phyloP scores from a whole-genome alignment of 345 rosid species.

The Lepidium aucheri region DNA sequence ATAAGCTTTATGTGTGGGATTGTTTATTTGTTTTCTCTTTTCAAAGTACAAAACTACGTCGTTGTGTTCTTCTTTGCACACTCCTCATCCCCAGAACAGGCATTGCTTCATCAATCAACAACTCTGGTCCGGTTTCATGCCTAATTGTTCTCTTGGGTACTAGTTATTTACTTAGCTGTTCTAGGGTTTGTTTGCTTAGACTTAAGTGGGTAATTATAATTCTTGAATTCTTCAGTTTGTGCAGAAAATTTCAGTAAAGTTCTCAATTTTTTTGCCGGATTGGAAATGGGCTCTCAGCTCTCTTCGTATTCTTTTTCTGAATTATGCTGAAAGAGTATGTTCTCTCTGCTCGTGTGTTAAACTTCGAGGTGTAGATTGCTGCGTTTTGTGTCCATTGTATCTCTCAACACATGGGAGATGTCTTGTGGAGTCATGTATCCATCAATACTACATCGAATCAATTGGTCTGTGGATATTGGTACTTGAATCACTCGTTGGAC shows the following conservation, averaged over 20 bases:
- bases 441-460: conserved; percentile 16
- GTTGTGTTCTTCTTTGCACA: neutral
- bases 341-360: neutral
- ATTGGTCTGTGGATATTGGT: conserved; percentile 14
- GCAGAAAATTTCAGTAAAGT: neutral
- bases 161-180: neutral
- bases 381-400: neutral
- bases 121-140: neutral
- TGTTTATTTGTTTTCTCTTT: neutral
- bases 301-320: neutral
- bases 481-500: conserved; percentile 5
- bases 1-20: neutral
- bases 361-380: conserved; percentile 4
- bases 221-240: neutral
- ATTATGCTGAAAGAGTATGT: neutral
- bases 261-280: neutral
- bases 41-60: neutral
- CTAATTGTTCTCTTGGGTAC: neutral
- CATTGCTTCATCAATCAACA: neutral
- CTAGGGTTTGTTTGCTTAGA: neutral
- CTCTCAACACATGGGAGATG: conserved; percentile 17
- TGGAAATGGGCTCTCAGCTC: neutral
- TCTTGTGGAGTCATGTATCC: conserved; percentile 25
- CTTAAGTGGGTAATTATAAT: neutral
- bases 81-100: neutral